Evolutionary conservation across 768 basidiomycete species (phyloP), one percentile per base, ranked within the genome.

Genomic region (Boletus reticuloceps): DNA sequence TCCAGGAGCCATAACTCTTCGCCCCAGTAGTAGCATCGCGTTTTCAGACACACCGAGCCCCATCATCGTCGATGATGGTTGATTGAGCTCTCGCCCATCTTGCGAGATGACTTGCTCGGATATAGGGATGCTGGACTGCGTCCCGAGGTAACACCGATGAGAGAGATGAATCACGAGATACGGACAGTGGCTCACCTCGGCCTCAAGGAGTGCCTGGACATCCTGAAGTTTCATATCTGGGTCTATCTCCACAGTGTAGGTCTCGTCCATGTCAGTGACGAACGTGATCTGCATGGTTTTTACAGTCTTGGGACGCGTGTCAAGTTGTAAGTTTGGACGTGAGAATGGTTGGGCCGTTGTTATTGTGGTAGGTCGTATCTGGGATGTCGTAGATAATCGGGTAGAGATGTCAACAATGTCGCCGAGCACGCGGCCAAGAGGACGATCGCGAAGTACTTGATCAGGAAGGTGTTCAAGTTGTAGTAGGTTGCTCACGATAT

Each of bases 151-250:
- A 12, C 34, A 36, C 14, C 13, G 14, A 54, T 19, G 20, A 47
- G 32, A 9, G 34, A 36, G 43, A 38, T 31, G 37, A n/a, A 22
- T 9, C 29, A 42, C 12, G 46, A n/a, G 31, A 47, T 42, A 29
- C 11, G 22, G 22, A 17, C 19, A 32, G 49, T 41, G n/a, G 68
- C 86, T 69, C 69, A 94, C 96, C 83, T 98, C 95, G 0, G 88
- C 95, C 72, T 97, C 94, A n/a, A 97, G 79, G 51, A 98, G 77
- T 13, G 92, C 96, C 82, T 89, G 88, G 37, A 98, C 86, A 69
- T 95, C 89, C 76, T 92, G 90, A 29, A 98, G 82, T 70, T 91
- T 86, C 90, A 98, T 94, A 50, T 79, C 81, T 2, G 91, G 82
- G 73, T 94, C 92, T 61, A 97, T 91, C 67, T 98, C 95, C 48